Conservation (phyloP, 208 protist genomes). For the Phytomonas francai region DNA sequence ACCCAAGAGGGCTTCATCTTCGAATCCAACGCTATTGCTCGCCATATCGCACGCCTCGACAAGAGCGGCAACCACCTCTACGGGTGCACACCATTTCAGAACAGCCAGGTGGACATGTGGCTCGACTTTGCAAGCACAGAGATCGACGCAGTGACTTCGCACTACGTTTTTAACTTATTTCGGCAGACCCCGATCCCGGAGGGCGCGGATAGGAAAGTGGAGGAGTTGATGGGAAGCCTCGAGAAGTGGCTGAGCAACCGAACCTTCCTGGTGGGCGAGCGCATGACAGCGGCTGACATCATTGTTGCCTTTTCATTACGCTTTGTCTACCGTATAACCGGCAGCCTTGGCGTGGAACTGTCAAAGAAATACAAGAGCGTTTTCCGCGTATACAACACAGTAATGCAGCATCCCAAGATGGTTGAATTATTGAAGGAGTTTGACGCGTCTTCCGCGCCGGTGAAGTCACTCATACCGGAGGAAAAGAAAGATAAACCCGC, state of each 20-base stretch:
- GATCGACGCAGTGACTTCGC: slow-evolving; percentile 28
- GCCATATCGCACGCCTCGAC: slow-evolving; percentile 64
- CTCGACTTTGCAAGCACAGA: slow-evolving; percentile 74
- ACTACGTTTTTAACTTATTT: slow-evolving; percentile 27
- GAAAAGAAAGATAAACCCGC: slow-evolving; percentile 27
- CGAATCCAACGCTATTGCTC: slow-evolving; percentile 80
- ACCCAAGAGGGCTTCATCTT: slow-evolving; percentile 80
- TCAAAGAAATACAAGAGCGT: slow-evolving; percentile 51
- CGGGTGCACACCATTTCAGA: slow-evolving; percentile 63
- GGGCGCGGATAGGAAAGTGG: slow-evolving; percentile 19
- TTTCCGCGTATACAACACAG: slow-evolving; percentile 71
- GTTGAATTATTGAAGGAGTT: slow-evolving; percentile 33
- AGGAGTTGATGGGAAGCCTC: slow-evolving; percentile 43
- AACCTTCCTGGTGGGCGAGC: slow-evolving; percentile 83
- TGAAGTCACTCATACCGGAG: slow-evolving; percentile 9
- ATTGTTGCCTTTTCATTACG: slow-evolving; percentile 55
- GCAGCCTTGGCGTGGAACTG: slow-evolving; percentile 34
- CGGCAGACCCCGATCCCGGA: slow-evolving; percentile 14
- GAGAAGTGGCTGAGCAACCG: slow-evolving; percentile 71
- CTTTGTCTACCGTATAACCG: slow-evolving; percentile 35
- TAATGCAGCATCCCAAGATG: slow-evolving; percentile 70
- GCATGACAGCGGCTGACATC: slow-evolving; percentile 75
- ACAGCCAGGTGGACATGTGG: slow-evolving; percentile 81
- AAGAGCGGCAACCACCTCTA: slow-evolving; percentile 58
- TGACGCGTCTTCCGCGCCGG: slow-evolving; percentile 1